Evolutionary conservation across 768 basidiomycete genomes (phyloP).

Genomic region (Rhodotorula sphaerocarpa): DNA sequence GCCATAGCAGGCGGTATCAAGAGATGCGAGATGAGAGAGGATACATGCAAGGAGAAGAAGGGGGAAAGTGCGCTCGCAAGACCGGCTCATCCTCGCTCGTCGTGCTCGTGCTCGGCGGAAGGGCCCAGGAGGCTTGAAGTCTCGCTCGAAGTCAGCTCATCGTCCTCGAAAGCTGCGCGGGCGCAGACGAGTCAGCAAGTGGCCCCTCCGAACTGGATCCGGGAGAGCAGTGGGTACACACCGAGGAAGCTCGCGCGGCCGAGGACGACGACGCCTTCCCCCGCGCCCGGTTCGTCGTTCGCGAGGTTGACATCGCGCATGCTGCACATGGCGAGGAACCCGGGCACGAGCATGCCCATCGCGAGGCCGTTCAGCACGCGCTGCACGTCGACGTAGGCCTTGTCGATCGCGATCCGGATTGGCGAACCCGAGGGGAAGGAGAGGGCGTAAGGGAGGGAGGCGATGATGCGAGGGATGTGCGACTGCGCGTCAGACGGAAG

Average conservation of each 20-base stretch:
- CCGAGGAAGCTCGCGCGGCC: slow-evolving; percentile 28
- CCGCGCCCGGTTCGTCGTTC: slow-evolving; percentile 21
- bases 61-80: background rate
- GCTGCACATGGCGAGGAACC: slow-evolving; percentile 7
- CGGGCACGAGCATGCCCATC: slow-evolving; percentile 29
- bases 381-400: slow-evolving; percentile 36
- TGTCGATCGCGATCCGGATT: slow-evolving; percentile 35
- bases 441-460: slow-evolving; percentile 34
- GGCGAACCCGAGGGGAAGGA: slow-evolving; percentile 32
- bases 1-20: background rate
- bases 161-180: slow-evolving; percentile 11
- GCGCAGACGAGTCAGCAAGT: background rate
- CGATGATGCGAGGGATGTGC: slow-evolving; percentile 33
- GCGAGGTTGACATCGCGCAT: slow-evolving; percentile 28
- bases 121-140: slow-evolving; percentile 13
- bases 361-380: slow-evolving; percentile 27
- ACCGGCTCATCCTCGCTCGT: no score
- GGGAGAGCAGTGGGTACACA: background rate
- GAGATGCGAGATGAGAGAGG: background rate
- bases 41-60: background rate
- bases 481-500: slow-evolving; percentile 16
- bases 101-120: background rate
- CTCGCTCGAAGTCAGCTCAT: slow-evolving; percentile 11
- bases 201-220: accelerated
- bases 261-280: slow-evolving; percentile 32